A percentile compares a stretch with the other conserved stretches of the same genome.
phyloP scores from a whole-genome alignment of 192 early-diverging fungal genomes.

The Backusella tarrabulga region DNA sequence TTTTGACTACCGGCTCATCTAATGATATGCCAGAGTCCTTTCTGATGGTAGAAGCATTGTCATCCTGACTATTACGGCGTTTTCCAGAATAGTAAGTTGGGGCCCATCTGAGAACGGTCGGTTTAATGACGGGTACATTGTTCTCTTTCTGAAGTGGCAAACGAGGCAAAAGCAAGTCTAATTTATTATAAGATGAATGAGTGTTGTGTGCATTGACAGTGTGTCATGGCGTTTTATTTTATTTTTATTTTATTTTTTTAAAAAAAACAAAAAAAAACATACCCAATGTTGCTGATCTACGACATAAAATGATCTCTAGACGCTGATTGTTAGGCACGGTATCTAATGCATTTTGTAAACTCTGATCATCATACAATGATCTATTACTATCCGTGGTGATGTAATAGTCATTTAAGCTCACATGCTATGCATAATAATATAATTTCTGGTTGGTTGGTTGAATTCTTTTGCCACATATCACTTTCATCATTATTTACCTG shows the following conservation, averaged over 20 bases:
- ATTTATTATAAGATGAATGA: background rate
- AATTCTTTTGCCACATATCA: background rate
- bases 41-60: background rate
- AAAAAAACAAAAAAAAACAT: background rate
- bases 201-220: too few species aligned
- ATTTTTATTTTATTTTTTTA: too few species aligned
- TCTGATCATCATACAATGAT: background rate
- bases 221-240: too few species aligned
- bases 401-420: background rate
- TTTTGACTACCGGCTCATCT: background rate
- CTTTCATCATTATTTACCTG: background rate
- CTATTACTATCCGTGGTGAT: background rate
- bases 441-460: background rate
- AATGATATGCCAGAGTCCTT: constrained; percentile 24
- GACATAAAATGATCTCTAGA: background rate
- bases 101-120: constrained; percentile 31
- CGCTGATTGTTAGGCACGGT: background rate
- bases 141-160: background rate
- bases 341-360: background rate
- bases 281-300: background rate
- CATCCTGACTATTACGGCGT: background rate
- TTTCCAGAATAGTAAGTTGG: constrained; percentile 6
- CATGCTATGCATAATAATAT: background rate
- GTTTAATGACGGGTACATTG: constrained; percentile 30
- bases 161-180: background rate